These are phyloP conservation scores for Fraxinus pennsylvanica DNA, from an alignment of 257 asterid species.

Conservation along the genomic window DNA sequence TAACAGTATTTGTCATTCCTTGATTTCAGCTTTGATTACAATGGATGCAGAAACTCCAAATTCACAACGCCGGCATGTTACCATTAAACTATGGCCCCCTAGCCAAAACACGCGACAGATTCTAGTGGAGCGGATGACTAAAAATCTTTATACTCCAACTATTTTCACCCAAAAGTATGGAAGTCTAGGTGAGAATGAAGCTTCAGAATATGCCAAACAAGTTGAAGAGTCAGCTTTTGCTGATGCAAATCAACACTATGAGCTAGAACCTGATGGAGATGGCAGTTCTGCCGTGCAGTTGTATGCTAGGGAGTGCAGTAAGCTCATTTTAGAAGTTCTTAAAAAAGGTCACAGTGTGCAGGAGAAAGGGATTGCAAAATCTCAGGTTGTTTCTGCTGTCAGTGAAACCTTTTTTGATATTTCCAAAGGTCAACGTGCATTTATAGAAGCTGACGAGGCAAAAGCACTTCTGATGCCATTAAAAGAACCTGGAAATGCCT, in stretches of 20 bases:
- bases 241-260: slow-evolving; percentile 61
- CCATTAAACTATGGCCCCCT: slow-evolving; percentile 97
- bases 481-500: slow-evolving; percentile 66
- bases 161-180: slow-evolving; percentile 89
- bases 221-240: slow-evolving; percentile 77
- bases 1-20: slow-evolving; percentile 1
- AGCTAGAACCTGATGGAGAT: slow-evolving; percentile 90
- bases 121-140: slow-evolving; percentile 77
- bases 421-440: slow-evolving; percentile 82
- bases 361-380: slow-evolving; percentile 37
- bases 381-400: slow-evolving; percentile 37
- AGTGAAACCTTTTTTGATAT: slow-evolving; percentile 63
- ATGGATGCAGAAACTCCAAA: slow-evolving; percentile 65
- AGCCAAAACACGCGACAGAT: slow-evolving; percentile 72
- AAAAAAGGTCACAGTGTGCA: slow-evolving; percentile 48
- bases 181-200: slow-evolving; percentile 56
- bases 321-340: slow-evolving; percentile 72
- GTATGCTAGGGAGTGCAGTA: slow-evolving; percentile 91
- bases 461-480: slow-evolving; percentile 71
- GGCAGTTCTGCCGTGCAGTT: slow-evolving; percentile 95
- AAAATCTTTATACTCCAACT: slow-evolving; percentile 86
- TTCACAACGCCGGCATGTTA: slow-evolving; percentile 59
- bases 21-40: slow-evolving; percentile 27
- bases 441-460: slow-evolving; percentile 82
- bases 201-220: slow-evolving; percentile 56